Conservation (phyloP, 2,329 filamentous ascomycete genomes). For the Pseudogymnoascus sp. region DNA sequence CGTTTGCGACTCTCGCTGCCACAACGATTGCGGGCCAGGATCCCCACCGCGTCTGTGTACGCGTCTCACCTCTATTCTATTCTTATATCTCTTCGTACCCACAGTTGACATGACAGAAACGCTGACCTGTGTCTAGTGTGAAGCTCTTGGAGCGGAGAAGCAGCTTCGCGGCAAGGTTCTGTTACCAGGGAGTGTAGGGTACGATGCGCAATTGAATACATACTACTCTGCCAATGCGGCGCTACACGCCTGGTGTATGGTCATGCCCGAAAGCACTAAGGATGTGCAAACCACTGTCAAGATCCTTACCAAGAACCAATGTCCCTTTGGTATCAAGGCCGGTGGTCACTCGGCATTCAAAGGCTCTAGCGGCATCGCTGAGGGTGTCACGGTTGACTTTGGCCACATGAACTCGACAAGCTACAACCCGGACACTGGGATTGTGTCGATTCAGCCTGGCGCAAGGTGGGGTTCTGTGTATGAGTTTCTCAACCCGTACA, state of each 20-base stretch:
- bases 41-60: constrained; percentile 1
- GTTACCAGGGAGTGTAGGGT: constrained; percentile 24
- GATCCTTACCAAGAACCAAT: constrained; percentile 34
- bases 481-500: constrained; percentile 25
- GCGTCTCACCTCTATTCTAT: neutral
- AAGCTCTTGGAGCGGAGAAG: constrained; percentile 19
- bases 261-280: constrained; percentile 27
- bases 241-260: constrained; percentile 32
- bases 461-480: constrained; percentile 34
- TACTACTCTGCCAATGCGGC: constrained; percentile 35
- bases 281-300: constrained; percentile 34
- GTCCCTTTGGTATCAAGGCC: constrained; percentile 40
- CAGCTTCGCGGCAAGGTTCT: constrained; percentile 28
- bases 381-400: constrained; percentile 41
- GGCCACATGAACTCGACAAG: constrained; percentile 22
- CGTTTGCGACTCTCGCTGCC: constrained; percentile 7
- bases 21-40: neutral
- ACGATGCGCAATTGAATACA: constrained; percentile 27
- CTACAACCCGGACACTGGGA: constrained; percentile 21
- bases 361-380: constrained; percentile 38
- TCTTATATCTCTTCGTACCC: neutral
- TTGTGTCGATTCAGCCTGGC: constrained; percentile 30
- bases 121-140: constrained; percentile 22
- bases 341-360: constrained; percentile 43
- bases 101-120: neutral